Evolutionary conservation across 108 stramenopile species (phyloP).

Genomic region (Cyclotella sp.): DNA sequence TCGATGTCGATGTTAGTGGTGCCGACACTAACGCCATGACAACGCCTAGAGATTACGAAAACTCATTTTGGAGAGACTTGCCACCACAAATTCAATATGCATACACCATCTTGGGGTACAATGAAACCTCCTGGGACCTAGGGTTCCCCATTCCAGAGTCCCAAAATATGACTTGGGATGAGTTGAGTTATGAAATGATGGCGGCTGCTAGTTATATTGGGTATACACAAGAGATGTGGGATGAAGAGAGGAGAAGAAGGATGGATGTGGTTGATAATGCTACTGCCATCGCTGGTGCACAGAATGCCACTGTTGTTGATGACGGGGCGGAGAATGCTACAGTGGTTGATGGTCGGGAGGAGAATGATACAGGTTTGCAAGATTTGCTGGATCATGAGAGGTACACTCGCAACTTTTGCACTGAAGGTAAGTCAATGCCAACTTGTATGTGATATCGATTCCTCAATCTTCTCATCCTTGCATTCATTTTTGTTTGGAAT

Average conservation of each 20-base stretch:
- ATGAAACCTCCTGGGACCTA: constrained; percentile 4
- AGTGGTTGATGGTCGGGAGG: neutral
- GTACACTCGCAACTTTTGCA: constrained; percentile 12
- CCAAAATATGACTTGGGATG: neutral
- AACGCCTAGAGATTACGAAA: neutral
- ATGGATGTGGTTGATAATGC: neutral
- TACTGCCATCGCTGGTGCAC: neutral
- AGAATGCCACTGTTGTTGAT: neutral
- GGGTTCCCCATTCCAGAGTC: neutral
- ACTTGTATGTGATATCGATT: neutral
- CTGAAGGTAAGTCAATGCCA: neutral
- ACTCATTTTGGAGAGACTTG: neutral
- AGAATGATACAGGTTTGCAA: neutral
- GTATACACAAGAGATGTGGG: constrained; percentile 3
- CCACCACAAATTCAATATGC: constrained; percentile 3
- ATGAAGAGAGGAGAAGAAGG: neutral
- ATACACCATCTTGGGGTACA: constrained; percentile 5
- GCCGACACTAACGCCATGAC: neutral
- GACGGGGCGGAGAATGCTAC: neutral
- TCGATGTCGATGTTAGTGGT: neutral
- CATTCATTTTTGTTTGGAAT: neutral
- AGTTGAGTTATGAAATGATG: neutral
- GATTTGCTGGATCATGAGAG: neutral
- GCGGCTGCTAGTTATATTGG: constrained; percentile 6
- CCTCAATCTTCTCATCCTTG: neutral